These are phyloP conservation scores for Trichoderma citrinoviride DNA, from an alignment of 2,329 filamentous ascomycete genomes.

Conservation along the genomic window DNA sequence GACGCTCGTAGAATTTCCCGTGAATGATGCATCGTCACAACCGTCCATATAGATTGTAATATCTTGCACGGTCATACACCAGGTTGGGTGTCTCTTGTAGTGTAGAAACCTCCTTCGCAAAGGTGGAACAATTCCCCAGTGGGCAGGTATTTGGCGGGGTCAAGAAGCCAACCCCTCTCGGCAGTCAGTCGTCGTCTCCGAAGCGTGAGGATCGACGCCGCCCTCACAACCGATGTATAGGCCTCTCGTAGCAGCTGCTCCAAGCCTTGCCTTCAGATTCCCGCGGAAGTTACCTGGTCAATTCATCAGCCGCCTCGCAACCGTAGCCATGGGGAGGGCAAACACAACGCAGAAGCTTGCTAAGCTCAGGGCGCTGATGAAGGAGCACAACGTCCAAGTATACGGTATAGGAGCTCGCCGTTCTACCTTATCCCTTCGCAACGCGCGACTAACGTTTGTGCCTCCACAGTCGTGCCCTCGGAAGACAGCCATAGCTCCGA, in stretches of 20 bases:
- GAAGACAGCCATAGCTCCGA: constrained; percentile 98
- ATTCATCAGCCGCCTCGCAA: constrained; percentile 6
- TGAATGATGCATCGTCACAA: no score
- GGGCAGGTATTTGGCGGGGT: not conserved
- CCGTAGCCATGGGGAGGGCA: constrained; percentile 46
- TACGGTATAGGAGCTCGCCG: constrained; percentile 66
- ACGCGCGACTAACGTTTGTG: constrained; percentile 22
- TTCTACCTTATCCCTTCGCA: not conserved
- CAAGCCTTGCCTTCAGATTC: not conserved
- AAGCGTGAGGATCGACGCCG: not conserved
- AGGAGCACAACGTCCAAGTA: constrained; percentile 78
- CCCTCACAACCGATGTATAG: not conserved
- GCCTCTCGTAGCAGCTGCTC: not conserved
- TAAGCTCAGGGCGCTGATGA: constrained; percentile 81
- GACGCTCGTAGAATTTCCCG: no score
- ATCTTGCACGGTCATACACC: no score
- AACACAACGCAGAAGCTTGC: constrained; percentile 74
- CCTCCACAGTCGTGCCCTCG: constrained; percentile 75
- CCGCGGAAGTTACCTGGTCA: not conserved
- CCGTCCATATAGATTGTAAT: no score
- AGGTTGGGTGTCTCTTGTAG: no score
- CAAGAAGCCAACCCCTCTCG: not conserved
- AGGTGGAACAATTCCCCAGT: not conserved
- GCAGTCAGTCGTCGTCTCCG: not conserved
- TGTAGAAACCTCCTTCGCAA: not conserved